These are phyloP conservation scores for Fusarium nisikadoi DNA, from an alignment of 2,329 filamentous ascomycete species.

Conservation along the genomic window DNA sequence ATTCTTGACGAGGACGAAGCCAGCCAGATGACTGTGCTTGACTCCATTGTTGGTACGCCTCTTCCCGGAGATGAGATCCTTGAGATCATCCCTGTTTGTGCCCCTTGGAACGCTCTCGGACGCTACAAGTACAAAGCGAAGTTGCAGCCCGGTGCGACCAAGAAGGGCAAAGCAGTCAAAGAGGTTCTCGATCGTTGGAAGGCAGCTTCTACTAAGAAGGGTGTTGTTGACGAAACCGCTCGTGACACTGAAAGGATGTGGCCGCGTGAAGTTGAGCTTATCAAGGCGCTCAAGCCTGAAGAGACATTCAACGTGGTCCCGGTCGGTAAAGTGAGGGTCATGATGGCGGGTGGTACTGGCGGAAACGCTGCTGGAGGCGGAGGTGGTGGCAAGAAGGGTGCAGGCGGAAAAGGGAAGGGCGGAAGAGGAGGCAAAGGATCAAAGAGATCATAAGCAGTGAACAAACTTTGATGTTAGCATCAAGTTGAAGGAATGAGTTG, in stretches of 20 bases:
- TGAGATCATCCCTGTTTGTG: constrained; percentile 71
- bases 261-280: constrained; percentile 85
- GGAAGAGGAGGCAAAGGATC: constrained; percentile 55
- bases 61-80: constrained; percentile 85
- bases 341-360: constrained; percentile 66
- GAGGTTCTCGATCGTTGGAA: constrained; percentile 90
- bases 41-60: constrained; percentile 80
- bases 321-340: constrained; percentile 81
- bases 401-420: constrained; percentile 49
- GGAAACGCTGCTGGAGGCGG: constrained; percentile 53
- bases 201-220: constrained; percentile 67
- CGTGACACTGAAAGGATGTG: constrained; percentile 80
- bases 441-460: constrained; percentile 50
- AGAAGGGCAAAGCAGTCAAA: constrained; percentile 94
- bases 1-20: constrained; percentile 69
- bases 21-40: constrained; percentile 66
- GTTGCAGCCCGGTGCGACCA: constrained; percentile 86
- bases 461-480: not conserved
- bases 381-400: constrained; percentile 53
- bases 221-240: constrained; percentile 68
- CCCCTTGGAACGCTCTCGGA: constrained; percentile 70
- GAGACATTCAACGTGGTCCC: constrained; percentile 85
- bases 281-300: constrained; percentile 82
- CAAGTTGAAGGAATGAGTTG: not conserved
- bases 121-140: constrained; percentile 95